Percentiles rank a stretch among this genome's conserved stretches.
Evolutionary conservation across 768 basidiomycete species (phyloP).

Genomic region (Leucogyrophana mollusca): DNA sequence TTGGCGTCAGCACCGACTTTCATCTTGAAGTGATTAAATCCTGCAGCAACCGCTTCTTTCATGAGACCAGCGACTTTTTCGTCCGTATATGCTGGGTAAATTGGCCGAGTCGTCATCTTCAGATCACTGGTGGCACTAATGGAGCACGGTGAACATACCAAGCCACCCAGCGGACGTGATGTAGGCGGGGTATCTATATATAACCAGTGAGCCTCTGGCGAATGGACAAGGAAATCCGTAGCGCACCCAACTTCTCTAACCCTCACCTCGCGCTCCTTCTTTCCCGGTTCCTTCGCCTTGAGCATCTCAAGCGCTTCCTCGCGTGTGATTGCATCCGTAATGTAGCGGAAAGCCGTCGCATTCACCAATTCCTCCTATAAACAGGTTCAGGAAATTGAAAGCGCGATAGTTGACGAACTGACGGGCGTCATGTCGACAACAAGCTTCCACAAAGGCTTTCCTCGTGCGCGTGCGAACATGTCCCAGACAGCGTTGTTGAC

Average conservation of each 20-base stretch:
- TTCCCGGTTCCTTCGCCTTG: constrained; percentile 47
- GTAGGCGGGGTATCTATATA: constrained; percentile 56
- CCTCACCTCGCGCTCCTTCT: constrained; percentile 49
- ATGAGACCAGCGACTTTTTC: constrained; percentile 58
- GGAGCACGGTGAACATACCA: constrained; percentile 19
- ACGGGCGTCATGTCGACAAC: constrained; percentile 55
- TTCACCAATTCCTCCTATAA: constrained; percentile 43
- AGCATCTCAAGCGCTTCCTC: constrained; percentile 61
- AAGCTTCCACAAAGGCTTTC: constrained; percentile 62
- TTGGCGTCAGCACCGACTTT: constrained; percentile 59
- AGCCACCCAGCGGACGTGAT: constrained; percentile 59
- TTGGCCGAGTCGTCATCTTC: not conserved
- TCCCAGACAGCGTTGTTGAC: constrained; percentile 64
- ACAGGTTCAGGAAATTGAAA: not conserved
- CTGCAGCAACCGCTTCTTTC: constrained; percentile 48
- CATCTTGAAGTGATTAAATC: constrained; percentile 73
- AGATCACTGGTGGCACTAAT: not conserved
- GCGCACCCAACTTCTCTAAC: constrained; percentile 43
- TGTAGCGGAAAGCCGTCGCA: constrained; percentile 52
- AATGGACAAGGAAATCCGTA: not conserved
- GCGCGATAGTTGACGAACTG: not conserved
- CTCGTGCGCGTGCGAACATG: constrained; percentile 44
- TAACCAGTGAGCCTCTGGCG: not conserved
- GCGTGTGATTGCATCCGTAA: constrained; percentile 59
- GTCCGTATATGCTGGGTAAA: constrained; percentile 46